Percentiles rank a stretch among this genome's conserved stretches.
phyloP scores from a whole-genome alignment of 192 early-diverging fungal species.

The Backusella mclennaniae region DNA sequence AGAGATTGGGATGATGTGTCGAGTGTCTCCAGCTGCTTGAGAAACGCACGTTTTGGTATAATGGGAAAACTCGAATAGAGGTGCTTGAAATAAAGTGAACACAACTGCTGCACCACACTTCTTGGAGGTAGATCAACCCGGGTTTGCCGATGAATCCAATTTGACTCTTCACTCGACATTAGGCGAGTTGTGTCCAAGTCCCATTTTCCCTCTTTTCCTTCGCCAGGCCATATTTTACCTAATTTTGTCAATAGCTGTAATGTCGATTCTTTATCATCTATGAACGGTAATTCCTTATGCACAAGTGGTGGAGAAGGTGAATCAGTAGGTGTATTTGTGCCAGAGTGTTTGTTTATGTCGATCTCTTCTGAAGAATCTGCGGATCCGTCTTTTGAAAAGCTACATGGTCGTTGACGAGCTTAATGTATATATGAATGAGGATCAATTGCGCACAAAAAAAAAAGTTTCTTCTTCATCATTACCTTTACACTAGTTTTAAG shows the following conservation, averaged over 20 bases:
- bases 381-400: conserved; percentile 34
- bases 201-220: conserved; percentile 17
- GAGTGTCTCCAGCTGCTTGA: conserved; percentile 15
- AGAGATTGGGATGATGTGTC: conserved; percentile 1
- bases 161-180: neutral
- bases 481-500: conserved; percentile 28
- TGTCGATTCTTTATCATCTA: neutral
- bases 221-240: neutral
- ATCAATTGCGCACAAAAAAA: neutral
- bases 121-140: conserved; percentile 20
- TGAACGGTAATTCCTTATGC: neutral
- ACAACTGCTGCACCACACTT: conserved; percentile 17
- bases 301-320: neutral
- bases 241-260: neutral
- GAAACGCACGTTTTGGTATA: conserved; percentile 26
- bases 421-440: neutral
- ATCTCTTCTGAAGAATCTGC: neutral
- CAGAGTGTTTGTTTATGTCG: neutral
- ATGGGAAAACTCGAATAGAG: conserved; percentile 28
- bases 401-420: conserved; percentile 37
- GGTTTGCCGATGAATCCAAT: neutral
- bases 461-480: neutral
- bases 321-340: neutral
- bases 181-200: neutral
- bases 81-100: conserved; percentile 28